A percentile compares a stretch with the other conserved stretches of the same genome.
These are phyloP conservation scores for Dalbergia cochinchinensis DNA, from an alignment of 306 rosid species.

Conservation along the genomic window DNA sequence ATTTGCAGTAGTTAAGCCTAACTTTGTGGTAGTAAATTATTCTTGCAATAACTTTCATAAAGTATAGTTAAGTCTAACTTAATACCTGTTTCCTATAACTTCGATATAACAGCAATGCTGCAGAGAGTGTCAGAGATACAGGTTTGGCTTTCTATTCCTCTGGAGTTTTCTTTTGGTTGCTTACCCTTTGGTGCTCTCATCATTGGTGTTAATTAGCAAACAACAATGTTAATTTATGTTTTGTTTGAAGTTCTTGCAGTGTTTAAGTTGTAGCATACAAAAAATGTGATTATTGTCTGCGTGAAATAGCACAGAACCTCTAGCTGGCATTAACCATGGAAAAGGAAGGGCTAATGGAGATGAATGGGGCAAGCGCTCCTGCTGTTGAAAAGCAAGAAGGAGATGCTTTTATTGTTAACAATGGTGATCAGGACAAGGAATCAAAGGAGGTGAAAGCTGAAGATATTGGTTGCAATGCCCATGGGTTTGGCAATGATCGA, in stretches of 20 bases:
- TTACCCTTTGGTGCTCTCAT: too few relatives aligned
- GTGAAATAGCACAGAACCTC: constrained; percentile 32
- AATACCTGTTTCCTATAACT: neutral
- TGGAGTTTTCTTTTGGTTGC: too few relatives aligned
- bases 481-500: constrained; percentile 12
- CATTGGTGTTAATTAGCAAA: too few relatives aligned
- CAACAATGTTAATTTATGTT: neutral
- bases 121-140: neutral
- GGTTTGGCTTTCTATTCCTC: neutral
- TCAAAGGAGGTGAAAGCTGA: constrained; percentile 33
- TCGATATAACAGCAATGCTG: neutral
- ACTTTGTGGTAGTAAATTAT: constrained; percentile 10
- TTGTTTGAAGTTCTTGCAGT: constrained; percentile 45
- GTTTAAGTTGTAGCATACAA: neutral
- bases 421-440: constrained; percentile 45
- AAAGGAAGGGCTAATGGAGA: constrained; percentile 43
- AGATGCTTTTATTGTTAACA: constrained; percentile 36
- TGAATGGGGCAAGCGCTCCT: constrained; percentile 42
- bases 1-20: neutral
- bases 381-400: constrained; percentile 42
- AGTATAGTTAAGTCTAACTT: neutral
- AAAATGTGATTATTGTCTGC: constrained; percentile 37
- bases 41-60: neutral
- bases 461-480: neutral
- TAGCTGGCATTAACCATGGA: constrained; percentile 54